Evolutionary conservation across 116 monocot genomes (phyloP).

Genomic region (Dioscorea cayenensis): DNA sequence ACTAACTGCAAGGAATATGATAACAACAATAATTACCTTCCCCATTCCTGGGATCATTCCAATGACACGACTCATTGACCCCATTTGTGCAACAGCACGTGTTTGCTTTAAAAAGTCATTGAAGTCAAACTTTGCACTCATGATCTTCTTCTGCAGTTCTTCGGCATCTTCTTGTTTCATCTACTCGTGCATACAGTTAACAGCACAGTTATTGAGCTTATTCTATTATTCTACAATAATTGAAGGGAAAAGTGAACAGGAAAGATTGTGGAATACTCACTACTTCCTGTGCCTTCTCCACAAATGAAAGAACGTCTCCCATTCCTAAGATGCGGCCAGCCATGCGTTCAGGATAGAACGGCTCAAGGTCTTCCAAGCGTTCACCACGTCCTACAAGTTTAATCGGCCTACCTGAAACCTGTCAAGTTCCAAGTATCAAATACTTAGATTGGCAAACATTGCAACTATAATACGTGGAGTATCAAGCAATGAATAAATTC

Average conservation of each 20-base stretch:
- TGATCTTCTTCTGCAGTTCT: conserved; percentile 90
- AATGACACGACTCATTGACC: conserved; percentile 82
- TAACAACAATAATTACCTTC: conserved; percentile 44
- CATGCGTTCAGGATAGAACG: conserved; percentile 97
- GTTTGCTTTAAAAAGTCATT: conserved; percentile 97
- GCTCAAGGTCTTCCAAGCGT: conserved; percentile 90
- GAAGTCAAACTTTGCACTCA: conserved; percentile 97
- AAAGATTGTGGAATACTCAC: conserved; percentile 35
- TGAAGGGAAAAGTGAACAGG: conserved; percentile 1
- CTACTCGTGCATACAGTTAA: conserved; percentile 22
- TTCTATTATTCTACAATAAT: conserved; percentile 3
- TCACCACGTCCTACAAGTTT: conserved; percentile 94
- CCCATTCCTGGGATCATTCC: conserved; percentile 99
- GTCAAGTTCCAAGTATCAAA: not conserved
- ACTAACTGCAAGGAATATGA: not conserved
- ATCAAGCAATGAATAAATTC: too few relatives aligned
- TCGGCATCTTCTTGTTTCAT: conserved; percentile 97
- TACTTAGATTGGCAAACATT: too few relatives aligned
- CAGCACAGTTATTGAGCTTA: not conserved
- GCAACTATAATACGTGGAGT: too few relatives aligned
- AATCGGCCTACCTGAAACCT: conserved; percentile 97
- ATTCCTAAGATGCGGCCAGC: conserved; percentile 91
- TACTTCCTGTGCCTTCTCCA: conserved; percentile 97
- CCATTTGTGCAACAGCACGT: conserved; percentile 88
- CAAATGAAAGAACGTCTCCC: conserved; percentile 97